These are phyloP conservation scores for Proliferodiscus dingleyae DNA, from an alignment of 2,329 filamentous ascomycete genomes.

Conservation along the genomic window DNA sequence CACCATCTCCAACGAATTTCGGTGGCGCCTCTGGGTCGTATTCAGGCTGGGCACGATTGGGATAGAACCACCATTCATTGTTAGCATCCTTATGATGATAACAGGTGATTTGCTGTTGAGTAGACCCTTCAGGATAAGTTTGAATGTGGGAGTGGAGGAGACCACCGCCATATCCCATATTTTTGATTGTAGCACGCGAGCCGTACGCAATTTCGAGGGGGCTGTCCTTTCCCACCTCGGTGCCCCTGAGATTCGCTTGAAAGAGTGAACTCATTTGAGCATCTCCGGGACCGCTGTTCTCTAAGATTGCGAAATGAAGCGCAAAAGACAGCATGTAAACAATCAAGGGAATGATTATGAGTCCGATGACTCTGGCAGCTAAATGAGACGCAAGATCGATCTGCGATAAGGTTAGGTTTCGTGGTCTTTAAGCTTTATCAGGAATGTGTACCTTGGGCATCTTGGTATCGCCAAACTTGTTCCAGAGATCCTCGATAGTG, in stretches of 20 bases:
- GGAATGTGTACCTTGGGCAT: slow-evolving; percentile 68
- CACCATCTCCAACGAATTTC: slow-evolving; percentile 70
- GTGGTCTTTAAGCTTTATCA: no score
- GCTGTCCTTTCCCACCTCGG: slow-evolving; percentile 89
- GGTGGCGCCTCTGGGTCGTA: slow-evolving; percentile 69
- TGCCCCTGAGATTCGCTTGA: slow-evolving; percentile 92
- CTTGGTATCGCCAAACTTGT: slow-evolving; percentile 90
- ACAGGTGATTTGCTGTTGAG: slow-evolving; percentile 95
- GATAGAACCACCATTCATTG: slow-evolving; percentile 99
- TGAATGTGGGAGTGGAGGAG: slow-evolving; percentile 95
- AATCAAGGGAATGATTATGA: slow-evolving; percentile 82
- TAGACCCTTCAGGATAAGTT: slow-evolving; percentile 89
- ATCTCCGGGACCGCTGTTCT: slow-evolving; percentile 91
- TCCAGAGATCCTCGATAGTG: slow-evolving; percentile 95
- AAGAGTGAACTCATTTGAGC: slow-evolving; percentile 99
- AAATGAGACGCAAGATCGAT: slow-evolving; percentile 72
- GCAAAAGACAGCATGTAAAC: slow-evolving; percentile 97
- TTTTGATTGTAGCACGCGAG: slow-evolving; percentile 90
- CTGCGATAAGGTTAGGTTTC: slow-evolving; percentile 28
- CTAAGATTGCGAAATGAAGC: slow-evolving; percentile 87
- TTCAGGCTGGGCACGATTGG: slow-evolving; percentile 72
- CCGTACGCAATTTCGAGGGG: slow-evolving; percentile 88
- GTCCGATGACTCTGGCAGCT: slow-evolving; percentile 71
- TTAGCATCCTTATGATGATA: slow-evolving; percentile 99
- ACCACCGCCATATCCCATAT: slow-evolving; percentile 98